Base-by-base conservation (phyloP, 768 basidiomycete genomes). In the Boletus coccyginus region DNA sequence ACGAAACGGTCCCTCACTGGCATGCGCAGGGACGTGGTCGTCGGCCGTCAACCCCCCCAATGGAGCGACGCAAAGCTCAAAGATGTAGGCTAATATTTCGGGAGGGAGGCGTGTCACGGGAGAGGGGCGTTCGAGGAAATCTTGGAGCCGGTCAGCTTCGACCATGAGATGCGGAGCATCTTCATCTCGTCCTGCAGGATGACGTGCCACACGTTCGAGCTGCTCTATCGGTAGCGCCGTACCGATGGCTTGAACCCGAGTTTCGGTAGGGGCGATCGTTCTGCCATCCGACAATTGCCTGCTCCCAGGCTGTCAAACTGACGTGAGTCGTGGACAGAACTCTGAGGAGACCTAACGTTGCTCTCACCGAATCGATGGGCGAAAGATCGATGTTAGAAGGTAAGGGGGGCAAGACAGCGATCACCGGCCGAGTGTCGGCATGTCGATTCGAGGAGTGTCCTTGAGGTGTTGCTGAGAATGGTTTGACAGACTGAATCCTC, bases 71-170 rank as follows among this genome's bases (percentile, higher is more conserved):
- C 32, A 60, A 16, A 57, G 9, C 21, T 55, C 53, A 32, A 61
- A 68, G 10, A 66, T 46, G 32, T 48, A 24, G 12, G 40, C 29
- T 32, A 77, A 50, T 78, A 82, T 69, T 73, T 84, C 61, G 5
- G 55, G 36, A 16, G 62, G 66, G 24, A 65, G 38, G 14, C 47
- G 41, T n/a, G 50, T 52, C 36, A 59, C 39, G 5, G 55, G 59
- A 17, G 55, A 54, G 46, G 5, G 31, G 41, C 14, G 27, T 7
- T 17, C 36, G n/a, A 38, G 4, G n/a, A 17, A 27, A 0, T 3
- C 29, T 7, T 39, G 46, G 24, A 46, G 42, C 42, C 16, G 38
- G 21, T 31, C 44, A 19, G 39, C 47, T 13, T 38, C n/a, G 0
- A n/a, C 3, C 7, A 8, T 9, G 45, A 56, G 7, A 11, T 33